Evolutionary conservation across 1,139 yeast species (phyloP).

Genomic region (Debaryomyces sp.): DNA sequence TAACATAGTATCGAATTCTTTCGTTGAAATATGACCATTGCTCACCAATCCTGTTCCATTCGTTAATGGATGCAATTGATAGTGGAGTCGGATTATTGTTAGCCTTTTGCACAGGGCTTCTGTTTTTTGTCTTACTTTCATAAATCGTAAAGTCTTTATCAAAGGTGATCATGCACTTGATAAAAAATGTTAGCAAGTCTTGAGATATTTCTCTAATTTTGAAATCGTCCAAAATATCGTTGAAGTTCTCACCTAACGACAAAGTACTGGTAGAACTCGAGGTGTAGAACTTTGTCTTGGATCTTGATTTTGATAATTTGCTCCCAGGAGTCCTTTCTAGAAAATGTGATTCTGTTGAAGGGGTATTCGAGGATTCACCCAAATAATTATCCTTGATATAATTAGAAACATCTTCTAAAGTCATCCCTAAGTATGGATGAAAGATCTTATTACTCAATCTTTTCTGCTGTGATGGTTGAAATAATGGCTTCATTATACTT

Average conservation of each 20-base stretch:
- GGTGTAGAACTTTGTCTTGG: slow-evolving; percentile 4
- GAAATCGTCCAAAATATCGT: slow-evolving; percentile 30
- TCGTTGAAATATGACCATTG: slow-evolving; percentile 40
- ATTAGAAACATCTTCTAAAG: slow-evolving; percentile 36
- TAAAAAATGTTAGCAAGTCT: slow-evolving; percentile 31
- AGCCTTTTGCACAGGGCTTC: background rate
- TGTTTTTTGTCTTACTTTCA: background rate
- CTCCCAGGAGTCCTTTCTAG: slow-evolving; percentile 8
- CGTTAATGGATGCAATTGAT: slow-evolving; percentile 5
- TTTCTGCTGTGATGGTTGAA: slow-evolving; percentile 26
- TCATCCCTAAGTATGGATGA: slow-evolving; percentile 27
- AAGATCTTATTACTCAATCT: slow-evolving; percentile 19
- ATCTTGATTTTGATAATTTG: slow-evolving; percentile 5
- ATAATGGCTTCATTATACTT: slow-evolving; percentile 23
- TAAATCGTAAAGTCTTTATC: slow-evolving; percentile 23
- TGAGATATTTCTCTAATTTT: slow-evolving; percentile 33
- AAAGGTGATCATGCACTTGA: slow-evolving; percentile 25
- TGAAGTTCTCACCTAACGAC: slow-evolving; percentile 10
- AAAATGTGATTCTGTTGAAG: slow-evolving; percentile 2
- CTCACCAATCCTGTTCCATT: slow-evolving; percentile 24
- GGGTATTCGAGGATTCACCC: slow-evolving; percentile 5
- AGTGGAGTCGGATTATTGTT: background rate
- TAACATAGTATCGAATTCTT: slow-evolving; percentile 30
- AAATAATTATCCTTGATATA: slow-evolving; percentile 30
- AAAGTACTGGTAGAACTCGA: slow-evolving; percentile 8